phyloP scores from a whole-genome alignment of 306 rosid species.

The Canavalia gladiata region DNA sequence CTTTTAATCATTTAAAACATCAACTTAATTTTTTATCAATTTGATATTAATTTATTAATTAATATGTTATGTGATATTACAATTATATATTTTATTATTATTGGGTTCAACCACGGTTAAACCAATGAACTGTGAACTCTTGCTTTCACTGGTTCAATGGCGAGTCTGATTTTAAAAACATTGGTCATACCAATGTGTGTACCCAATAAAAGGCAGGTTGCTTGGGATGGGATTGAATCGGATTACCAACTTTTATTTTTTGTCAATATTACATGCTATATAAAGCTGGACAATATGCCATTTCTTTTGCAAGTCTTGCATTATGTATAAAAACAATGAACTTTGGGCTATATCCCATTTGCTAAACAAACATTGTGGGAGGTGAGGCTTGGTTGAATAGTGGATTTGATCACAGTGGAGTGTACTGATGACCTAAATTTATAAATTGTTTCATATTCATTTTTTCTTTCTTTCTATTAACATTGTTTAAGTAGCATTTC shows the following conservation, averaged over 20 bases:
- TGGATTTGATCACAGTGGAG: slow-evolving; percentile 20
- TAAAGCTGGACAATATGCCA: slow-evolving; percentile 25
- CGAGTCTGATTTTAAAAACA: no score
- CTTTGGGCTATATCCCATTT: slow-evolving; percentile 31
- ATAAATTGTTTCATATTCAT: not conserved
- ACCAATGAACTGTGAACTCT: no score
- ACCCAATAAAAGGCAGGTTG: not conserved
- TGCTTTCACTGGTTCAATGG: no score
- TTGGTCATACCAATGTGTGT: not conserved
- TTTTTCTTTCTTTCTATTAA: not conserved
- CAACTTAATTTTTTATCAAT: no score
- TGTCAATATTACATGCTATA: not conserved
- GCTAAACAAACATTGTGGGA: not conserved
- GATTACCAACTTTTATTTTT: not conserved
- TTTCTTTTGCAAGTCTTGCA: not conserved
- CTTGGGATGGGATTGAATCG: slow-evolving; percentile 29
- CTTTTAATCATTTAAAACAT: no score
- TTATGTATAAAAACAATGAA: not conserved
- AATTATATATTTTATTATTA: no score
- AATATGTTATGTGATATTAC: no score
- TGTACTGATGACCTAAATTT: slow-evolving; percentile 14
- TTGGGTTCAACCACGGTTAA: no score
- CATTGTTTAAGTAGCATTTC: slow-evolving; percentile 28
- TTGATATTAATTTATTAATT: no score
- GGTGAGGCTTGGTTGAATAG: slow-evolving; percentile 29